phyloP scores from a whole-genome alignment of 1,139 yeast species.

The Magnusiomyces ingens region DNA sequence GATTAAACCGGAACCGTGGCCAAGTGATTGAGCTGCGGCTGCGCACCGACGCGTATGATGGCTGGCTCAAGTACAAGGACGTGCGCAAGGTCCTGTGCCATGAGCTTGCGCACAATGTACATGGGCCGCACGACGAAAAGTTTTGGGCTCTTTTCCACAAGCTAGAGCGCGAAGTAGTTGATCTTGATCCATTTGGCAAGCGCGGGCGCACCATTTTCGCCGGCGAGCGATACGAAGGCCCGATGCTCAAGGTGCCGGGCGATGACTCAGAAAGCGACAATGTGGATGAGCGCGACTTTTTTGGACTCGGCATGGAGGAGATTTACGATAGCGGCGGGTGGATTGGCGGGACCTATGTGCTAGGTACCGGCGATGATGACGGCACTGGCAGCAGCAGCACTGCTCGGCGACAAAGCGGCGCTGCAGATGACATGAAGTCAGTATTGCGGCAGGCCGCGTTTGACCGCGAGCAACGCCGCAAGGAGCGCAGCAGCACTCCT shows the following conservation, averaged over 20 bases:
- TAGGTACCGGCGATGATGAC: slow-evolving; percentile 16
- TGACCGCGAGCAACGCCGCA: slow-evolving; percentile 17
- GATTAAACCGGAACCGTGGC: slow-evolving; percentile 35
- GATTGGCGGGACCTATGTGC: slow-evolving; percentile 24
- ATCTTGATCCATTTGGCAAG: slow-evolving; percentile 30
- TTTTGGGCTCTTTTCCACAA: slow-evolving; percentile 35
- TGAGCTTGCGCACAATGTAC: slow-evolving; percentile 37
- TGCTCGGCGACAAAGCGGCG: slow-evolving; percentile 8
- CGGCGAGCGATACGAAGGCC: slow-evolving; percentile 24
- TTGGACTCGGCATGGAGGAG: neutral
- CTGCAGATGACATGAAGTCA: slow-evolving; percentile 18
- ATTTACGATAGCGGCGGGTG: slow-evolving; percentile 24
- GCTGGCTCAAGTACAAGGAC: slow-evolving; percentile 34
- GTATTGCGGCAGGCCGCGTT: slow-evolving; percentile 25
- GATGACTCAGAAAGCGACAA: slow-evolving; percentile 17
- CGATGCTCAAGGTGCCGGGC: slow-evolving; percentile 17
- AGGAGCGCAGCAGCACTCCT: neutral
- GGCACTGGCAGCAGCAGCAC: neutral
- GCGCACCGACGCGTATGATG: slow-evolving; percentile 37
- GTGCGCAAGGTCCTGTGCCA: slow-evolving; percentile 36
- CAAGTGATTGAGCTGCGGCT: slow-evolving; percentile 34
- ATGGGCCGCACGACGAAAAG: slow-evolving; percentile 32
- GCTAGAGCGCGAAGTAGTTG: slow-evolving; percentile 33
- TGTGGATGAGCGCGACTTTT: slow-evolving; percentile 15
- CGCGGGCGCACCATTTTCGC: slow-evolving; percentile 18